phyloP scores from a whole-genome alignment of 2,329 filamentous ascomycete species.

The Dactylellina parvicollis region DNA sequence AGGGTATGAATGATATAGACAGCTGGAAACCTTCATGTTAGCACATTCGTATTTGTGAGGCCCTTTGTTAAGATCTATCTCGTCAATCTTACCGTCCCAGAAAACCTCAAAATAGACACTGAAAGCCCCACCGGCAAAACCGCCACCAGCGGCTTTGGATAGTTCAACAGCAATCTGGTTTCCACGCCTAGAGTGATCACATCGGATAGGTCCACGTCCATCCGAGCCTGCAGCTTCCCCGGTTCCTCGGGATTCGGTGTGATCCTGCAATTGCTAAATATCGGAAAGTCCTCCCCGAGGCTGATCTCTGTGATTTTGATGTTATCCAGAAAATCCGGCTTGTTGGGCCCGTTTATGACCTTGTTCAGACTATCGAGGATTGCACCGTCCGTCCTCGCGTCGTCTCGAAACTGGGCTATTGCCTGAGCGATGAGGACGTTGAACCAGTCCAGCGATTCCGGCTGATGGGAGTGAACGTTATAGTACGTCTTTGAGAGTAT shows the following conservation, averaged over 20 bases:
- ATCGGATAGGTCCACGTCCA: slow-evolving; percentile 97
- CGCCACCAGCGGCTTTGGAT: slow-evolving; percentile 86
- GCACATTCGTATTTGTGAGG: not conserved
- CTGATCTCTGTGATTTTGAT: slow-evolving; percentile 94
- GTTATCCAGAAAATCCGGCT: slow-evolving; percentile 85
- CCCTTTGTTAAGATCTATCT: not conserved
- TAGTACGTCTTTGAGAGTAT: slow-evolving; percentile 98
- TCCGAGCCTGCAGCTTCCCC: slow-evolving; percentile 84
- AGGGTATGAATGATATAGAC: slow-evolving; percentile 90
- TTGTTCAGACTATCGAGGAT: slow-evolving; percentile 86
- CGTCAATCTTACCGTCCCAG: slow-evolving; percentile 72
- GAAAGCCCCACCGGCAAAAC: slow-evolving; percentile 90
- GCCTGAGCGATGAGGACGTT: slow-evolving; percentile 97
- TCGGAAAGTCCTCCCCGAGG: slow-evolving; percentile 95
- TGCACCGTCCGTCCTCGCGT: slow-evolving; percentile 89
- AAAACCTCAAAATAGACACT: slow-evolving; percentile 92
- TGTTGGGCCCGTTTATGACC: slow-evolving; percentile 83
- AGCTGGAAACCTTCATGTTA: too few species aligned
- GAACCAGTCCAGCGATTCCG: slow-evolving; percentile 98
- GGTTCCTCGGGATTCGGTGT: slow-evolving; percentile 85
- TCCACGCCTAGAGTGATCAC: slow-evolving; percentile 94
- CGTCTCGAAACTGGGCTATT: slow-evolving; percentile 91
- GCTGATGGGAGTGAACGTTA: slow-evolving; percentile 93
- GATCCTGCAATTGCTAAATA: slow-evolving; percentile 96
- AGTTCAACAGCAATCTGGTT: slow-evolving; percentile 93